Evolutionary conservation across 2,329 filamentous ascomycete genomes (phyloP), one percentile per base, ranked within the genome.

Genomic region (Clarireedia homoeocarpa): DNA sequence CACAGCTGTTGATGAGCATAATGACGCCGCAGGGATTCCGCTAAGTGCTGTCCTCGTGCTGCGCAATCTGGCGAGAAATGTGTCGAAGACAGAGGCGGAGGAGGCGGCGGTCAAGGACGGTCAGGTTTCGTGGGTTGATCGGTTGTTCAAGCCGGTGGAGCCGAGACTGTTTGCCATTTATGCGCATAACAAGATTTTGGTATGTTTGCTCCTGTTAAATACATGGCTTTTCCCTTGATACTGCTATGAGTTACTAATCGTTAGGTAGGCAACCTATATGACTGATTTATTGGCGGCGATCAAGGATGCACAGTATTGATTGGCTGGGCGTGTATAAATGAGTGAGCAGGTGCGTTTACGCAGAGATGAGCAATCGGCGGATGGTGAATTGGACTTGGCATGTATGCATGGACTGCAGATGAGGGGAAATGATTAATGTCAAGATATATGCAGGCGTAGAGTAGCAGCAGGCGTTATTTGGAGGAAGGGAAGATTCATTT

Each of bases 11-110:
- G 79, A 83, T 58, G 75, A 75, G 7, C 72, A 77, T 5, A 73
- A 77, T 2, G 80, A 90, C 65, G 85, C 88, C 2, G 86, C 85
- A 1, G 89, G 89, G 5, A 84, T 92, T 38, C 87, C 89, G n/a
- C 76, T 92, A 6, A 88, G 86, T 54, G 86, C 87, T 2, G 84
- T 87, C 14, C 76, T 92, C 27, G 86, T 94, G 38, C 77, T 94
- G 47, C 81, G 89, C 30, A 94, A 94, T 67, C 82, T 94, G 59
- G 88, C 88, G 12, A 79, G 77, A 61, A 88, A 86, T 64, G 74
- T 83, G 17, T 72, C 77, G 64, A 84, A 84, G 74, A 84, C 80
- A 7, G 77, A 81, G 51, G 75, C 77, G 0, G 77, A 84, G 65
- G 79, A 82, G 62, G 74, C 75, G 64, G 70, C 81, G 3, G 63